Evolutionary conservation across 768 basidiomycete species (phyloP).

Genomic region (Boletus subcaerulescens): DNA sequence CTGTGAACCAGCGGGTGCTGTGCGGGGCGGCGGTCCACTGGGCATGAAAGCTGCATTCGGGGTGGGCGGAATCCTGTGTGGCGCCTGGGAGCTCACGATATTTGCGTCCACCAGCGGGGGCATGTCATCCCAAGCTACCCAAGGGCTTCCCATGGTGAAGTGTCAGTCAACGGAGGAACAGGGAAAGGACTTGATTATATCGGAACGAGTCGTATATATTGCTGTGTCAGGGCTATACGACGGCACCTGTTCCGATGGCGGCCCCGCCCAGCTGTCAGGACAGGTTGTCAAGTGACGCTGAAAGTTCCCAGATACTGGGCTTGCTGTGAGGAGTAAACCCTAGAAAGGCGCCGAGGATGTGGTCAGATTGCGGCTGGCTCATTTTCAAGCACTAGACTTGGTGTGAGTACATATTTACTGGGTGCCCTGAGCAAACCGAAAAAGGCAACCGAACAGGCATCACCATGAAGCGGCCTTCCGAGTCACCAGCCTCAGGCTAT

Average conservation of each 20-base stretch:
- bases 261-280: not conserved
- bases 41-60: slow-evolving; percentile 15
- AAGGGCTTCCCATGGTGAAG: slow-evolving; percentile 16
- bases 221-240: slow-evolving; percentile 19
- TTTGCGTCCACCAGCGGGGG: slow-evolving; percentile 25
- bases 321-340: not conserved
- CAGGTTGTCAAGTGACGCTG: not conserved
- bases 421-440: slow-evolving; percentile 2
- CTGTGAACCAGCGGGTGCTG: slow-evolving; percentile 1
- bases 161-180: not conserved
- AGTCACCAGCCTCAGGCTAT: no score
- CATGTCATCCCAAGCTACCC: slow-evolving; percentile 23
- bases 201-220: slow-evolving; percentile 16
- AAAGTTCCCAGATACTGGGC: not conserved
- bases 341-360: not conserved
- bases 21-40: slow-evolving; percentile 11
- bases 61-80: slow-evolving; percentile 25
- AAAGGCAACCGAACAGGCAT: slow-evolving; percentile 4
- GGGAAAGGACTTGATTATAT: slow-evolving; percentile 4
- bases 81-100: not conserved
- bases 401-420: not conserved
- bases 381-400: not conserved
- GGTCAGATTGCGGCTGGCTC: not conserved
- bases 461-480: slow-evolving; percentile 1
- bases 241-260: not conserved